Evolutionary conservation across 2,329 filamentous ascomycete species (phyloP), one percentile per base, ranked within the genome.

Genomic region (Pseudogymnoascus sp.): DNA sequence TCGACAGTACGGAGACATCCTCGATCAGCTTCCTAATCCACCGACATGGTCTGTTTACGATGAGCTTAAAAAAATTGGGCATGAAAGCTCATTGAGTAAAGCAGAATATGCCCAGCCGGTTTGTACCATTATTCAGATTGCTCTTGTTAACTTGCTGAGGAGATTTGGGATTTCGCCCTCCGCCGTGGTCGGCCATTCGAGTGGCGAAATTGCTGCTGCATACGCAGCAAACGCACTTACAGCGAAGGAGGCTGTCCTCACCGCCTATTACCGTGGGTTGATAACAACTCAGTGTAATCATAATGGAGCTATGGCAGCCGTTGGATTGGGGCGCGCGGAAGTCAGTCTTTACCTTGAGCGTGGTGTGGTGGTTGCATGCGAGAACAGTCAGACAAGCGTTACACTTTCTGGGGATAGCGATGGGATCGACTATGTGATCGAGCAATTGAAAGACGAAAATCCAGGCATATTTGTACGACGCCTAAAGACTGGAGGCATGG

Each of bases 271-370:
- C 61, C 61, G 74, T 58, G 67, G 72, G 25, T 13, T 25, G n/a
- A 21, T 63, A 61, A 51, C 68, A 64, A 67, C 75, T 78, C 65
- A 71, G 15, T 59, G 60, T 21, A 62, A n/a, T 39, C 58, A 42
- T 4, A 27, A 62, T 36, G 82, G 82, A 0, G 72, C 76, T 10
- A 85, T 85, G 83, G 75, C 84, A 68, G 82, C 82, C 0, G 80
- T 83, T 2, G 82, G 68, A 33, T 38, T 25, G 15, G 59, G 17
- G 67, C 70, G 17, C 67, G 66, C 27, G 51, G 71, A 5, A 4
- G 25, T 55, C 0, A n/a, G 51, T 58, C 62, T 66, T 2, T 65
- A 58, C 29, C 48, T 55, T 21, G 48, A 29, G 7, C 48, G 31
- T 29, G 48, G 25, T 12, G 65, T 66, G 65, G 70, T 67, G 33